A percentile compares a stretch with the other conserved stretches of the same genome.
phyloP scores from a whole-genome alignment of 805 yeast species.

The Citeromyces matritensis region DNA sequence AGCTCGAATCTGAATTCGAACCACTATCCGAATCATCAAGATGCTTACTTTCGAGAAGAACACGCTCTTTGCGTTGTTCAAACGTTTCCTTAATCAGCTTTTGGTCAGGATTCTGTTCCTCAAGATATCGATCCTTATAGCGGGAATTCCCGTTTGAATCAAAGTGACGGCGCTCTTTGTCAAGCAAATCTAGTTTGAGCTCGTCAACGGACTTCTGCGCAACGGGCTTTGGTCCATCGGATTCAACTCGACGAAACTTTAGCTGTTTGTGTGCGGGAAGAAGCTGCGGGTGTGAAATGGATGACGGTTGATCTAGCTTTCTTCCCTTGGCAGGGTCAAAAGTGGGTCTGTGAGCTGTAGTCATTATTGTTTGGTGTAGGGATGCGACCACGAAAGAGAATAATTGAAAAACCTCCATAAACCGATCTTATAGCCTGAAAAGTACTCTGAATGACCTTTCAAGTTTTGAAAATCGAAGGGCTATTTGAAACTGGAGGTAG shows the following conservation, averaged over 20 bases:
- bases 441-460: neutral
- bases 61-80: slow-evolving; percentile 5
- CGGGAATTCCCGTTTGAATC: too few relatives aligned
- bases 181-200: slow-evolving; percentile 4
- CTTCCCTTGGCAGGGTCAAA: slow-evolving; percentile 51
- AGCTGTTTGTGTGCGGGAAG: slow-evolving; percentile 39
- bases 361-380: slow-evolving; percentile 21
- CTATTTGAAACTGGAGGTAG: too few relatives aligned
- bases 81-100: slow-evolving; percentile 1
- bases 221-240: slow-evolving; percentile 25
- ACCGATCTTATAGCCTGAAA: too few relatives aligned
- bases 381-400: neutral
- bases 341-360: slow-evolving; percentile 59
- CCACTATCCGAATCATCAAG: slow-evolving; percentile 4
- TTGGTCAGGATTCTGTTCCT: neutral
- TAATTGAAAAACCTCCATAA: neutral
- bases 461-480: neutral
- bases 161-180: slow-evolving; percentile 2
- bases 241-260: slow-evolving; percentile 21
- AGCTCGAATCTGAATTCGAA: slow-evolving; percentile 5
- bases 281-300: slow-evolving; percentile 35
- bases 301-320: slow-evolving; percentile 21
- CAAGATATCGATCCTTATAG: too few relatives aligned
- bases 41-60: slow-evolving; percentile 5
- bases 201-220: slow-evolving; percentile 8